These are phyloP conservation scores for Apiotrichum siamense DNA, from an alignment of 1,284 basidiomycete genomes.

Conservation along the genomic window DNA sequence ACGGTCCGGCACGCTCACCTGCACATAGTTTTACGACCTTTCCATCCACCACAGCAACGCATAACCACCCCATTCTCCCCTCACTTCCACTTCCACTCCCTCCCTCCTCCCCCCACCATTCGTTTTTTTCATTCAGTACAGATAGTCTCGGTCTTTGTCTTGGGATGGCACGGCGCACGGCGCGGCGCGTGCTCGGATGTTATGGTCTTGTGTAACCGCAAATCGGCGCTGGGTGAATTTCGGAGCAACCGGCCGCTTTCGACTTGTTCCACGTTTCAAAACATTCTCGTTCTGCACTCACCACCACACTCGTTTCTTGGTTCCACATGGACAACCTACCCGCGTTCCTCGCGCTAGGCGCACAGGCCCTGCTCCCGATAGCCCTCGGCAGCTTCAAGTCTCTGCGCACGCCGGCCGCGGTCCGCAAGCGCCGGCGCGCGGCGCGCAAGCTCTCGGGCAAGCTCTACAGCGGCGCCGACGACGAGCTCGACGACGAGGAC, in stretches of 20 bases:
- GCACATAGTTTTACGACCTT: background rate
- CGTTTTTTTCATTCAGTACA: too few species aligned
- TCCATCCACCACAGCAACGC: background rate
- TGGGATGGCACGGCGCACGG: too few species aligned
- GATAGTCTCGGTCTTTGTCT: too few species aligned
- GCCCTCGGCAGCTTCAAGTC: constrained; percentile 45
- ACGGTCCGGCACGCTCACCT: too few species aligned
- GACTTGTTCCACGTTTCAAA: background rate
- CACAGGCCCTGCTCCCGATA: constrained; percentile 44
- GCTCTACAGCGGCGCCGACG: constrained; percentile 17
- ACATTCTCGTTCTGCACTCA: background rate
- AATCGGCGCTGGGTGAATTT: too few species aligned
- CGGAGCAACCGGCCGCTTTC: background rate
- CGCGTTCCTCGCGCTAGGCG: constrained; percentile 30
- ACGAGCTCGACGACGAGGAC: constrained; percentile 35
- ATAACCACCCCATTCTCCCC: background rate
- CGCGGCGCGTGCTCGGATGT: too few species aligned
- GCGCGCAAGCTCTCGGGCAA: constrained; percentile 13
- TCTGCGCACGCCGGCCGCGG: constrained; percentile 24
- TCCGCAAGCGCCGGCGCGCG: constrained; percentile 2
- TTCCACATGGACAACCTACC: background rate
- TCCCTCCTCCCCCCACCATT: too few species aligned
- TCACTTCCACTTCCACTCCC: background rate
- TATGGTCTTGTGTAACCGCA: too few species aligned
- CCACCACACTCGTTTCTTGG: background rate